Conservation (phyloP, 177 flowering plant genomes). For the Vitis hybrid region DNA sequence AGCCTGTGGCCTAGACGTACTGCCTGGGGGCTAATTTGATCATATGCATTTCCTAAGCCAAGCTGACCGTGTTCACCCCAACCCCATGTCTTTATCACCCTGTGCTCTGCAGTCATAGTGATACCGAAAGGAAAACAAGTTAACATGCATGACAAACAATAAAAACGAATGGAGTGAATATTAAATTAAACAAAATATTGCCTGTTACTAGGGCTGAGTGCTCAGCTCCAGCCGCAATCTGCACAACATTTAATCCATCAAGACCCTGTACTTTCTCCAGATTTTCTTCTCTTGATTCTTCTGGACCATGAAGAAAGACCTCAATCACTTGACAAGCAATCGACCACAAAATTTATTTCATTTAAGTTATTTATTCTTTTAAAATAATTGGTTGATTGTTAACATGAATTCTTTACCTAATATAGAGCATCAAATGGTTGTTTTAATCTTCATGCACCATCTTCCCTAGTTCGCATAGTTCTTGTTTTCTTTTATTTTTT, state of each 20-base stretch:
- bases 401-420: too few species aligned
- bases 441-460: too few species aligned
- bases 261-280: conserved; percentile 37
- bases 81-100: conserved; percentile 76
- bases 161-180: neutral
- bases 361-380: too few species aligned
- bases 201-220: conserved; percentile 86
- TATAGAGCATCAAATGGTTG: too few species aligned
- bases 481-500: too few species aligned
- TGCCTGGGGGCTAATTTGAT: conserved; percentile 51
- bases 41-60: conserved; percentile 66
- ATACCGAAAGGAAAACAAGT: neutral
- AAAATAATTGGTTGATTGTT: too few species aligned
- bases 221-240: conserved; percentile 88
- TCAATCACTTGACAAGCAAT: neutral
- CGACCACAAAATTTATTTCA: neutral
- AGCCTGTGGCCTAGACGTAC: conserved; percentile 33
- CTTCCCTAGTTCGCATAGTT: too few species aligned
- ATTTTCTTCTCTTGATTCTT: conserved; percentile 23
- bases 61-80: conserved; percentile 99
- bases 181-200: conserved; percentile 13
- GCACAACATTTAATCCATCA: conserved; percentile 37
- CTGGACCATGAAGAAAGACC: conserved; percentile 6
- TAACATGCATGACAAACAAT: neutral
- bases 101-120: conserved; percentile 45